Conservation (phyloP, 495 filamentous ascomycete species). For the Aspergillus funiculosus region DNA sequence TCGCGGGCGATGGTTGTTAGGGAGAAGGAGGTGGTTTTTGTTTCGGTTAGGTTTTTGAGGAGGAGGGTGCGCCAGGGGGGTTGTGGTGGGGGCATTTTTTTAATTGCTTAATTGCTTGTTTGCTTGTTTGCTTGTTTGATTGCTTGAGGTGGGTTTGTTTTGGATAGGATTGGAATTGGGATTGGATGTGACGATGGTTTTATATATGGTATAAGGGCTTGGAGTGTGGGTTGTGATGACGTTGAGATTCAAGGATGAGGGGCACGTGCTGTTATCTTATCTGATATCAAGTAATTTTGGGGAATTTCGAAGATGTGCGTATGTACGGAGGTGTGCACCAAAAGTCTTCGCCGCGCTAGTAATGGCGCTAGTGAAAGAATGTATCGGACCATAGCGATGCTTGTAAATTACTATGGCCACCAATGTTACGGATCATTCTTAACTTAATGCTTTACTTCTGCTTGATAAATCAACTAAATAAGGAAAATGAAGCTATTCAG, state of each 20-base stretch:
- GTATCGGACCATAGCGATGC: not conserved
- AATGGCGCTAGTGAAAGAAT: not conserved
- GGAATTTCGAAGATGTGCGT: no score
- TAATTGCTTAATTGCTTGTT: not conserved
- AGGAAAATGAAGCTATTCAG: not conserved
- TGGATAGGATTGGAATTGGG: not conserved
- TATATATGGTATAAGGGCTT: not conserved
- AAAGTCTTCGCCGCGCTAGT: not conserved
- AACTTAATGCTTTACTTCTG: not conserved
- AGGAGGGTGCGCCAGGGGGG: slow-evolving; percentile 66
- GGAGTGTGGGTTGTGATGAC: slow-evolving; percentile 12
- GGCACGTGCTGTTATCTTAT: slow-evolving; percentile 21
- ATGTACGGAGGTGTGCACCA: not conserved
- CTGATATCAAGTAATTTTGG: slow-evolving; percentile 9
- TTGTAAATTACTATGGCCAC: not conserved
- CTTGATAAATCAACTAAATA: no score
- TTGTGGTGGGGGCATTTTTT: slow-evolving; percentile 21
- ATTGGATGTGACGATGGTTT: not conserved
- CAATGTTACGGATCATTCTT: no score
- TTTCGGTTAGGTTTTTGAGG: slow-evolving; percentile 55
- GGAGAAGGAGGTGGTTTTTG: slow-evolving; percentile 68
- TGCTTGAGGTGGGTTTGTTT: not conserved
- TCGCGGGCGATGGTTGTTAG: slow-evolving; percentile 58
- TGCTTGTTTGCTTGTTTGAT: not conserved
- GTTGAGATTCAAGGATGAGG: not conserved